Percentiles rank a stretch among this genome's conserved stretches.
Evolutionary conservation across 257 asterid species (phyloP).

Genomic region (Solanum microdontum): DNA sequence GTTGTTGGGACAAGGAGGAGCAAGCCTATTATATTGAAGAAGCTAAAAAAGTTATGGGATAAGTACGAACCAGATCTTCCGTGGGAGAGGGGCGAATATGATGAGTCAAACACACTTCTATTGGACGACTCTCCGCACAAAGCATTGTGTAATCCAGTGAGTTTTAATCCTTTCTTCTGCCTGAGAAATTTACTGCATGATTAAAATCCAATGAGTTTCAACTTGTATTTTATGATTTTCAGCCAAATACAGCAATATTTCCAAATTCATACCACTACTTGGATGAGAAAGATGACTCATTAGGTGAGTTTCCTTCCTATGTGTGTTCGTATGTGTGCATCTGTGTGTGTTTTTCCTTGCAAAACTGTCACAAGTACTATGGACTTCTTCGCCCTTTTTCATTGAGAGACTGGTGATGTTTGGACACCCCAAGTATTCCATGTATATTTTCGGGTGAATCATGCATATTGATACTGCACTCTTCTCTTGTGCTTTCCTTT

Average conservation of each 20-base stretch:
- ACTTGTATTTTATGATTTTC: constrained; percentile 10
- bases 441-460: neutral
- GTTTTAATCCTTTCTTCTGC: constrained; percentile 15
- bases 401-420: neutral
- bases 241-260: constrained; percentile 70
- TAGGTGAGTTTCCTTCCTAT: constrained; percentile 41
- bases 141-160: constrained; percentile 75
- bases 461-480: neutral
- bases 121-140: constrained; percentile 81
- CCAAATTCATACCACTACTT: constrained; percentile 41
- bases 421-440: neutral
- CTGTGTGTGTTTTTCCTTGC: neutral
- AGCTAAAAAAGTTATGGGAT: constrained; percentile 70
- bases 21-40: constrained; percentile 72
- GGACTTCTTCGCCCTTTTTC: neutral
- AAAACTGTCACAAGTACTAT: neutral
- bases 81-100: constrained; percentile 67
- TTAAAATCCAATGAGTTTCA: constrained; percentile 43
- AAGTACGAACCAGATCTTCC: constrained; percentile 56
- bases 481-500: neutral
- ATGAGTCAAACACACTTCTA: constrained; percentile 72
- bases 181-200: constrained; percentile 7
- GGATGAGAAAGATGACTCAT: constrained; percentile 38
- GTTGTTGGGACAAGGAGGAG: constrained; percentile 39
- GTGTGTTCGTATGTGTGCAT: neutral